Evolutionary conservation across 2,329 filamentous ascomycete species (phyloP).

Genomic region (Stachybotrys chlorohalonatus): DNA sequence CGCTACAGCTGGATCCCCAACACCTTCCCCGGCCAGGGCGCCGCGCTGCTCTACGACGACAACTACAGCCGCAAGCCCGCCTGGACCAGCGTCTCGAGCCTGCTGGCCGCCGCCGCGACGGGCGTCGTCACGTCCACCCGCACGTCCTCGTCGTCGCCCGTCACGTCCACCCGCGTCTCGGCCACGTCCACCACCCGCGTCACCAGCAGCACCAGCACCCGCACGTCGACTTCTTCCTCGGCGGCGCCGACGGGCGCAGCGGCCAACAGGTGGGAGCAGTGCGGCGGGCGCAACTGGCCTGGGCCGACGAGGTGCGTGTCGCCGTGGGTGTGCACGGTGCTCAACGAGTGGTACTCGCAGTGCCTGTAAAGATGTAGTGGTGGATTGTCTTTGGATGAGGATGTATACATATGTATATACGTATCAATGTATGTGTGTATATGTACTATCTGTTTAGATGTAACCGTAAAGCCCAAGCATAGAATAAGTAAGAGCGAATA

Average conservation of each 20-base stretch:
- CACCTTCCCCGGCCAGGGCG: slow-evolving; percentile 28
- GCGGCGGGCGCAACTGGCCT: slow-evolving; percentile 9
- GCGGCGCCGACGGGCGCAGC: slow-evolving; percentile 4
- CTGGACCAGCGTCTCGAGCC: slow-evolving; percentile 25
- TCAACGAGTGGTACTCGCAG: slow-evolving; percentile 13
- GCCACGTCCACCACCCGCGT: background rate
- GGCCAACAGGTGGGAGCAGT: slow-evolving; percentile 9
- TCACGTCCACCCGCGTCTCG: background rate
- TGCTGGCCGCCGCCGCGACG: slow-evolving; percentile 20
- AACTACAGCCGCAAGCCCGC: slow-evolving; percentile 29
- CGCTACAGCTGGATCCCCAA: slow-evolving; percentile 27
- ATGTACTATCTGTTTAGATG: too few species aligned
- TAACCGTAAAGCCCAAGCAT: too few species aligned
- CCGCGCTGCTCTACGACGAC: slow-evolving; percentile 28
- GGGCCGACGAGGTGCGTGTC: slow-evolving; percentile 9
- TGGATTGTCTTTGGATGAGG: background rate
- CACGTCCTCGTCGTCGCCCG: background rate
- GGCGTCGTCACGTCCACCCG: background rate
- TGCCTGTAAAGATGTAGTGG: slow-evolving; percentile 5
- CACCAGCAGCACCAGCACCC: background rate
- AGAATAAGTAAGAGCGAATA: too few species aligned
- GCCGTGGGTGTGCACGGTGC: slow-evolving; percentile 6
- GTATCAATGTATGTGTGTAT: too few species aligned
- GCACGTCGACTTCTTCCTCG: background rate
- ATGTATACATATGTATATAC: too few species aligned